phyloP scores from a whole-genome alignment of 768 basidiomycete species.

The Thelephora aurantiotincta region DNA sequence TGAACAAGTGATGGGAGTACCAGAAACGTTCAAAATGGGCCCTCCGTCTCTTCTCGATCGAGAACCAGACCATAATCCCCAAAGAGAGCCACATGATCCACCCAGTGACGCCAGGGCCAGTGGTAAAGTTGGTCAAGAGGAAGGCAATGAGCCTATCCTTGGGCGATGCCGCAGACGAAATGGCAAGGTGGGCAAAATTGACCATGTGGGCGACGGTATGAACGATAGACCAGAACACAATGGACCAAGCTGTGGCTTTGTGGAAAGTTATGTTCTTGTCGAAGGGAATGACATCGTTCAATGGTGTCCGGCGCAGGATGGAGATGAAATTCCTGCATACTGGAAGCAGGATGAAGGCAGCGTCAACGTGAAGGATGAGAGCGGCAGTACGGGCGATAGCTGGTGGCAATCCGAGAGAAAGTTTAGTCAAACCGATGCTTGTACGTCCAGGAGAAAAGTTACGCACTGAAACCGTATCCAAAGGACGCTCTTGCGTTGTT shows the following conservation, averaged over 20 bases:
- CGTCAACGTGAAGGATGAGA: conserved; percentile 81
- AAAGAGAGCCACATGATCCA: conserved; percentile 78
- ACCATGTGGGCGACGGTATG: conserved; percentile 80
- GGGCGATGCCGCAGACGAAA: conserved; percentile 38
- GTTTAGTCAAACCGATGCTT: not conserved
- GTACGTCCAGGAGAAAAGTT: not conserved
- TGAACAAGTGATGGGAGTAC: conserved; percentile 82
- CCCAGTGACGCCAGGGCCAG: conserved; percentile 71
- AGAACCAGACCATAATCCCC: conserved; percentile 73
- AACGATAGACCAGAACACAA: conserved; percentile 60
- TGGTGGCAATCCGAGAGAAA: conserved; percentile 15
- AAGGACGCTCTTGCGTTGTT: conserved; percentile 51
- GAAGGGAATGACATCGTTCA: conserved; percentile 82
- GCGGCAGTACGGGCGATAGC: conserved; percentile 83
- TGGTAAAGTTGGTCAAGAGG: conserved; percentile 64
- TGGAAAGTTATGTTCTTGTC: conserved; percentile 89
- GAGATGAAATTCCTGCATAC: conserved; percentile 94
- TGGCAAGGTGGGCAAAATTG: conserved; percentile 62
- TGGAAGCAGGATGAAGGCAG: conserved; percentile 87
- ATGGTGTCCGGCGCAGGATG: conserved; percentile 68
- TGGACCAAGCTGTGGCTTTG: conserved; percentile 85
- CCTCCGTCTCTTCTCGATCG: conserved; percentile 65
- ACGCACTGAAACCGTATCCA: conserved; percentile 66
- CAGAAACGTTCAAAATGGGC: conserved; percentile 81
- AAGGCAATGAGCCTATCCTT: conserved; percentile 53